A percentile compares a stretch with the other conserved stretches of the same genome.
phyloP scores from a whole-genome alignment of 495 filamentous ascomycete genomes.

The Xylaria cubensis region DNA sequence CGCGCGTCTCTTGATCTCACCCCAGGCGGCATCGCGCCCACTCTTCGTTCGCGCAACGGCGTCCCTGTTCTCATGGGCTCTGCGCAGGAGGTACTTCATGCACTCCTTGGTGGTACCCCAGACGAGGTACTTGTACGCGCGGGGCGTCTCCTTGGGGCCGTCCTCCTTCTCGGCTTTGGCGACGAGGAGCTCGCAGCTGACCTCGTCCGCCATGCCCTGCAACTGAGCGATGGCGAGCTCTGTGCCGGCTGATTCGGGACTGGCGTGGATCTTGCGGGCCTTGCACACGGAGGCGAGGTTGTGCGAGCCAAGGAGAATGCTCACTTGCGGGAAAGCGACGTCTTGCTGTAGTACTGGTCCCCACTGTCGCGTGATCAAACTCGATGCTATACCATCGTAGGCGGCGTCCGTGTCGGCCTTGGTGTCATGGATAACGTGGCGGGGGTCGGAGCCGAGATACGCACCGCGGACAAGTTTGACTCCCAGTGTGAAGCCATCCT shows the following conservation, averaged over 20 bases:
- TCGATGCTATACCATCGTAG: slow-evolving; percentile 49
- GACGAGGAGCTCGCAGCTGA: slow-evolving; percentile 80
- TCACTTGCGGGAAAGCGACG: slow-evolving; percentile 64
- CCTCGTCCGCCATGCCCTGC: slow-evolving; percentile 96
- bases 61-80: slow-evolving; percentile 91
- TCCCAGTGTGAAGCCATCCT: slow-evolving; percentile 78
- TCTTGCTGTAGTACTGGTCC: slow-evolving; percentile 52
- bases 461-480: slow-evolving; percentile 93
- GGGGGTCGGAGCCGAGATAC: slow-evolving; percentile 82
- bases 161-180: slow-evolving; percentile 44
- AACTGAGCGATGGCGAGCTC: slow-evolving; percentile 87
- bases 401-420: slow-evolving; percentile 75
- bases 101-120: slow-evolving; percentile 94
- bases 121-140: slow-evolving; percentile 86
- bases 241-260: slow-evolving; percentile 52
- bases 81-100: slow-evolving; percentile 86
- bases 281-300: slow-evolving; percentile 81
- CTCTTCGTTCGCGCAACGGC: slow-evolving; percentile 79
- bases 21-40: slow-evolving; percentile 74
- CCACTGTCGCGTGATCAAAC: slow-evolving; percentile 52
- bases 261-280: slow-evolving; percentile 60
- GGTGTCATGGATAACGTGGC: slow-evolving; percentile 76
- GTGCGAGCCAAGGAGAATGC: slow-evolving; percentile 87
- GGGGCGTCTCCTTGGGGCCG: slow-evolving; percentile 41
- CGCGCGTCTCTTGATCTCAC: slow-evolving; percentile 71